These are phyloP conservation scores for Cercospora sp. DNA, from an alignment of 2,329 filamentous ascomycete species.

Conservation along the genomic window DNA sequence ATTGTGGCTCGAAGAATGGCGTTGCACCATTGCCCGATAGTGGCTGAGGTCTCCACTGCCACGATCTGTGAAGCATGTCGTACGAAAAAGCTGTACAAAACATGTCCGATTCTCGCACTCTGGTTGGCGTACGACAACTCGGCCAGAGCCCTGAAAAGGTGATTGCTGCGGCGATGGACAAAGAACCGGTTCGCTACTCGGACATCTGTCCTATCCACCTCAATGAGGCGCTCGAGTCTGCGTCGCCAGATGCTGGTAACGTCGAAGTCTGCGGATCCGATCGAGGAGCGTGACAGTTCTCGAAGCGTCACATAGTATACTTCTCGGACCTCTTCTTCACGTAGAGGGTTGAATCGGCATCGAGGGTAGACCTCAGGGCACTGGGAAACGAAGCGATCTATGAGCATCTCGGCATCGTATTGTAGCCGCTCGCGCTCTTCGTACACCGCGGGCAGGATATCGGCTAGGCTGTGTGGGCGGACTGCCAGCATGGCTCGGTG, in stretches of 20 bases:
- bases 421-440: slow-evolving; percentile 15
- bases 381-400: slow-evolving; percentile 18
- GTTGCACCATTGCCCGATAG: slow-evolving; percentile 22
- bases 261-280: not conserved
- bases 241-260: slow-evolving; percentile 8
- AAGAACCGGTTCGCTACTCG: slow-evolving; percentile 3
- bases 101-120: slow-evolving; percentile 12
- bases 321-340: slow-evolving; percentile 20
- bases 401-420: slow-evolving; percentile 16
- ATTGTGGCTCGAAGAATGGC: slow-evolving; percentile 17
- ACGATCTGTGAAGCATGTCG: slow-evolving; percentile 18
- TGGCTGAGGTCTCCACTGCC: slow-evolving; percentile 13
- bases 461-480: slow-evolving; percentile 11
- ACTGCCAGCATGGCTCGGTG: slow-evolving; percentile 14
- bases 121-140: slow-evolving; percentile 18
- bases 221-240: slow-evolving; percentile 13
- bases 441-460: slow-evolving; percentile 13
- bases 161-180: slow-evolving; percentile 16
- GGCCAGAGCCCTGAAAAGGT: slow-evolving; percentile 18
- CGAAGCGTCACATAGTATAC: slow-evolving; percentile 19
- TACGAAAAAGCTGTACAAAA: slow-evolving; percentile 17
- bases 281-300: slow-evolving; percentile 16
- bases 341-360: slow-evolving; percentile 18
- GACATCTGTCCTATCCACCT: slow-evolving; percentile 8
- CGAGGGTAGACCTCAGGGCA: slow-evolving; percentile 19